Conservation (phyloP, 2,329 filamentous ascomycete genomes). For the Tolypocladium amazonense region DNA sequence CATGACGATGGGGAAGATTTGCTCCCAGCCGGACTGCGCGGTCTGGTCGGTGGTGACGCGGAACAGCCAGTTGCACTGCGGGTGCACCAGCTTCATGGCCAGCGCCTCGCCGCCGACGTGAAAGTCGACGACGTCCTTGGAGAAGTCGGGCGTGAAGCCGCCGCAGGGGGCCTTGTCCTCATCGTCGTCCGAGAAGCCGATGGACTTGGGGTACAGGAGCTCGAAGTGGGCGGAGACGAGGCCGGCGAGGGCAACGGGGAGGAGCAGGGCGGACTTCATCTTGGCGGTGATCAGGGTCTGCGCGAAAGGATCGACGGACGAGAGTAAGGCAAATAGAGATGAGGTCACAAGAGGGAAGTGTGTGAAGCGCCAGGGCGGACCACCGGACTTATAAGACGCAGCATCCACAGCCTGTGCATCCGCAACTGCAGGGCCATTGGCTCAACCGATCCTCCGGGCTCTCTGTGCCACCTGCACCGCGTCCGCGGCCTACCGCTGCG, state of each 20-base stretch:
- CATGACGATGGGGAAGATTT: conserved; percentile 40
- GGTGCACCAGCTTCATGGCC: conserved; percentile 35
- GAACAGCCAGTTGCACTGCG: conserved; percentile 45
- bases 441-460: not conserved
- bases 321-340: not conserved
- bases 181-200: conserved; percentile 38
- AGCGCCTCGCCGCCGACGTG: conserved; percentile 47
- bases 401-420: not conserved
- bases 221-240: conserved; percentile 42
- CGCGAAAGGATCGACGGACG: not conserved
- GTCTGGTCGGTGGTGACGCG: conserved; percentile 42
- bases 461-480: not conserved
- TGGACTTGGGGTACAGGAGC: conserved; percentile 34
- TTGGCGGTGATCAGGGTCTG: conserved; percentile 7
- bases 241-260: conserved; percentile 20
- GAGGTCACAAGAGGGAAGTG: not conserved
- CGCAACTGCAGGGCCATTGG: not conserved
- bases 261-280: conserved; percentile 11
- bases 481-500: not conserved
- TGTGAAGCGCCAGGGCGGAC: not conserved
- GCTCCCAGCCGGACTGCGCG: conserved; percentile 39
- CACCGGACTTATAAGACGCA: not conserved
- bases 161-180: conserved; percentile 40
- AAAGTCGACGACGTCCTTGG: conserved; percentile 39
- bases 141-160: conserved; percentile 36